phyloP scores from a whole-genome alignment of 805 yeast genomes.

The Diddensiella santjacobensis region DNA sequence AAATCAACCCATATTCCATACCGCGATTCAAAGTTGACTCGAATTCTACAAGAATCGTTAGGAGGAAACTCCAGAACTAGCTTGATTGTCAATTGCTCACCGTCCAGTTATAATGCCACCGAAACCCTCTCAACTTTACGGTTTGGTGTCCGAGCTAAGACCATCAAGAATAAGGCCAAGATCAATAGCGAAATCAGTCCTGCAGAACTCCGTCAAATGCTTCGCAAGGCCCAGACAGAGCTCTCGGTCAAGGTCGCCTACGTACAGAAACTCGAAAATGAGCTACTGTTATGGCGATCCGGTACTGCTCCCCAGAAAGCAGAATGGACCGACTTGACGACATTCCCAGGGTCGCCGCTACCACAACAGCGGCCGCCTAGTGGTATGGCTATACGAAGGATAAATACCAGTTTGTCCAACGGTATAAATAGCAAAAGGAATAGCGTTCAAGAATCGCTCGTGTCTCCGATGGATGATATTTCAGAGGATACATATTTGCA shows the following conservation, averaged over 20 bases:
- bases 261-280: slow-evolving; percentile 41
- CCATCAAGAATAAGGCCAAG: slow-evolving; percentile 60
- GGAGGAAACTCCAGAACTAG: slow-evolving; percentile 83
- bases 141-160: slow-evolving; percentile 71
- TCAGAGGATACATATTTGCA: slow-evolving; percentile 24
- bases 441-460: slow-evolving; percentile 1
- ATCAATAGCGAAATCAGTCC: slow-evolving; percentile 57
- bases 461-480: slow-evolving; percentile 5
- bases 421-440: slow-evolving; percentile 1
- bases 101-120: slow-evolving; percentile 48
- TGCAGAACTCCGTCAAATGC: slow-evolving; percentile 41
- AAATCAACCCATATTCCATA: slow-evolving; percentile 65
- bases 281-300: slow-evolving; percentile 37
- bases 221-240: slow-evolving; percentile 37
- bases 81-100: slow-evolving; percentile 69
- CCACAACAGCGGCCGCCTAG: slow-evolving; percentile 2
- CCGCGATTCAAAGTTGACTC: slow-evolving; percentile 72
- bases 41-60: slow-evolving; percentile 71
- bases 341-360: slow-evolving; percentile 8
- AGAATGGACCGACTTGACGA: slow-evolving; percentile 25
- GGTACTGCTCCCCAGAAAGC: slow-evolving; percentile 31
- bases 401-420: background rate
- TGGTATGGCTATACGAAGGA: slow-evolving; percentile 1
- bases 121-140: slow-evolving; percentile 72
- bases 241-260: slow-evolving; percentile 28